A percentile compares a stretch with the other conserved stretches of the same genome.
phyloP scores from a whole-genome alignment of 345 rosid species.

The Lepidium aucheri region DNA sequence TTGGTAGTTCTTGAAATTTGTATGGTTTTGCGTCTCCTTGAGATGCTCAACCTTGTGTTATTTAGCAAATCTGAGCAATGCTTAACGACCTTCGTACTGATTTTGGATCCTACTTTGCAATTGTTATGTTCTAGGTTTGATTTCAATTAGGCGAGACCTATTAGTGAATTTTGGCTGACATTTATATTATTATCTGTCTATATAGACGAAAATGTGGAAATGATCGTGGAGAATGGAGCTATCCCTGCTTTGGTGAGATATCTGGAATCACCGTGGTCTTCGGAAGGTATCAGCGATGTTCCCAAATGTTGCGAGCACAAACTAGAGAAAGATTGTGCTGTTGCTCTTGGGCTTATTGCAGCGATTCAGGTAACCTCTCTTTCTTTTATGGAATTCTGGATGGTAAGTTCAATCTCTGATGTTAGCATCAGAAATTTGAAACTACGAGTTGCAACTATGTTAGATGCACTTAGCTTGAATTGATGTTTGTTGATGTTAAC shows the following conservation, averaged over 20 bases:
- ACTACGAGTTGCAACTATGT: not conserved
- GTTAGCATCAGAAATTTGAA: not conserved
- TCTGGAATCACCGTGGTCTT: constrained; percentile 30
- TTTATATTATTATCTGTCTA: not conserved
- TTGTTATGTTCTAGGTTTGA: not conserved
- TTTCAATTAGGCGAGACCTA: not conserved
- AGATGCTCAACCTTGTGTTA: not conserved
- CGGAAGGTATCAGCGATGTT: not conserved
- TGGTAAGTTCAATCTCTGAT: not conserved
- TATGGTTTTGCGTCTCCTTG: not conserved
- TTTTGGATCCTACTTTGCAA: not conserved
- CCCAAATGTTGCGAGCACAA: constrained; percentile 32
- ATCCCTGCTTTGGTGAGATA: constrained; percentile 51
- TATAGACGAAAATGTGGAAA: constrained; percentile 46
- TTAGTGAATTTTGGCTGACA: not conserved
- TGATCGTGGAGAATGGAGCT: constrained; percentile 54
- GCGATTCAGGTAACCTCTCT: constrained; percentile 38
- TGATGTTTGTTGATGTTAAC: not conserved
- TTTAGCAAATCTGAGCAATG: not conserved
- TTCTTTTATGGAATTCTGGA: not conserved
- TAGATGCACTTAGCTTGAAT: not conserved
- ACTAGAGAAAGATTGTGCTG: constrained; percentile 53
- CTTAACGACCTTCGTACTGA: not conserved
- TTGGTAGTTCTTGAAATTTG: not conserved
- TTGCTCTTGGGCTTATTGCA: constrained; percentile 57